These are phyloP conservation scores for Cetraspora pellucida DNA, from an alignment of 192 early-diverging fungal genomes.

Conservation along the genomic window DNA sequence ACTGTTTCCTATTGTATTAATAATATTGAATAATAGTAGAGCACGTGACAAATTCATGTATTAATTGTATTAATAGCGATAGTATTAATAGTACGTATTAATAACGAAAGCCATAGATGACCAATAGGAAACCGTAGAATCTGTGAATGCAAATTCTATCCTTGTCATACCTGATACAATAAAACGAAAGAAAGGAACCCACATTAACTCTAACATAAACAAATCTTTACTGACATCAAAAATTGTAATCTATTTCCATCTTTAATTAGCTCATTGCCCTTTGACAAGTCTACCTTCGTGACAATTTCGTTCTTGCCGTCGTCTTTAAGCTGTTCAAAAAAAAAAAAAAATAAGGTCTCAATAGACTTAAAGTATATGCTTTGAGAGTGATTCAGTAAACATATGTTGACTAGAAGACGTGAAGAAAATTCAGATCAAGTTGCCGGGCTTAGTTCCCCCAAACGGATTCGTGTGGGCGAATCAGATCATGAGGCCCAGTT, in stretches of 20 bases:
- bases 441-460: background rate
- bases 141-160: too few species aligned
- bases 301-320: constrained; percentile 10
- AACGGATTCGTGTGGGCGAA: constrained; percentile 22
- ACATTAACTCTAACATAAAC: too few species aligned
- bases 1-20: too few species aligned
- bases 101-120: too few species aligned
- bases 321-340: background rate
- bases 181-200: too few species aligned
- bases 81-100: too few species aligned
- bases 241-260: constrained; percentile 5
- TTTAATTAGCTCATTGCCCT: background rate
- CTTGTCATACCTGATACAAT: too few species aligned
- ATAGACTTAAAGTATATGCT: constrained; percentile 5
- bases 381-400: background rate
- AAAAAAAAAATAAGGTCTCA: background rate
- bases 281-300: constrained; percentile 6
- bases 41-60: too few species aligned
- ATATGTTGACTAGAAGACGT: constrained; percentile 29
- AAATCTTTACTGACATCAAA: background rate
- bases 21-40: too few species aligned
- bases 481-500: constrained; percentile 24
- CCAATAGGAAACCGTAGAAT: too few species aligned
- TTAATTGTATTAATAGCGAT: too few species aligned
- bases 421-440: constrained; percentile 21